Base-by-base conservation (phyloP, 2,329 filamentous ascomycete genomes). In the Hymenoscyphus fraxineus region DNA sequence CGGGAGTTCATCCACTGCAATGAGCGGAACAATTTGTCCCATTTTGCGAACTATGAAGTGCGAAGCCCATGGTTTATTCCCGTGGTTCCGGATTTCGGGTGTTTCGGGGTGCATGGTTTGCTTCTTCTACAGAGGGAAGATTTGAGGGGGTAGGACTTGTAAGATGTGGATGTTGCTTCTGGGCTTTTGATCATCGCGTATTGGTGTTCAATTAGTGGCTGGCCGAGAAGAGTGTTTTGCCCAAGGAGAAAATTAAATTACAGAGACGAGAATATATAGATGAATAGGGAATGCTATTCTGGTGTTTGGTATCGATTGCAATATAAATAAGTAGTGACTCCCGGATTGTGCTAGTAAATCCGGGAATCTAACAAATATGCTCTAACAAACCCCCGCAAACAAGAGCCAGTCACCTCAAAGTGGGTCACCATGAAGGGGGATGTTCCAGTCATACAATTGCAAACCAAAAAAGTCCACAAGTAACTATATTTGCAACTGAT, bases 1-100 rank as follows among this genome's bases (percentile, higher is more conserved):
- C 0, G 83, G 83, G 0, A 86, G 78, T 65, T 84, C 77, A 70
- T 85, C 83, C 13, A 80, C 72, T 0, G 83, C 78, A n/a, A 86
- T 77, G n/a, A 86, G 77, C 6, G 83, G 84, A 0, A 85, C 82
- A 3, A 82, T 77, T n/a, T 51, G 19, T 1, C 72, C 68, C 2
- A 71, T 73, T 6, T 78, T 79, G 1, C 82, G 78, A 65, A 81
- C 75, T 59, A 84, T 67, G 70, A 81, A 84, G 73, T 80, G 76
- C 9, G 74, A 74, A 59, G 70, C 72, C 58, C 65, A 67, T 62
- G 67, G 69, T 19, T 47, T 22, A 15, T 68, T 68, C 47, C 19
- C 59, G 44, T 58, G 54, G 44, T 13, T 27, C n/a, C 19, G 15
- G 15, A 27, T 35, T 7, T 58, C 51, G 31, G 41, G 22, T 16